Percentiles rank a stretch among this genome's conserved stretches.
Conservation (phyloP, 805 yeast species). For the Isabelozyma pseudorhagii region DNA sequence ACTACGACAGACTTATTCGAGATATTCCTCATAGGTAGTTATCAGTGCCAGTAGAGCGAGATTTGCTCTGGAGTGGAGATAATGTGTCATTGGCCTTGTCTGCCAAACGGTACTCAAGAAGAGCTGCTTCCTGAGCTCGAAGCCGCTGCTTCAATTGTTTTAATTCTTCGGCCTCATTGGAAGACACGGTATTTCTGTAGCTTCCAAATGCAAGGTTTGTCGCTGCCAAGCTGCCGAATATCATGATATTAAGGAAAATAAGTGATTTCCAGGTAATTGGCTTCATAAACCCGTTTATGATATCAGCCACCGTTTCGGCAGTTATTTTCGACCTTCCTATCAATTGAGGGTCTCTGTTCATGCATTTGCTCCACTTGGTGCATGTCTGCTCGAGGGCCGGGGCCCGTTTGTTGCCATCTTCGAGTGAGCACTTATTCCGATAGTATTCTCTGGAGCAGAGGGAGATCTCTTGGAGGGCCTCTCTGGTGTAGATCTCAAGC, state of each 20-base stretch:
- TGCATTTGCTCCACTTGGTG: conserved; percentile 74
- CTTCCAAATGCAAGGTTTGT: conserved; percentile 50
- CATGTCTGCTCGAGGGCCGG: conserved; percentile 77
- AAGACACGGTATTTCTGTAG: conserved; percentile 5
- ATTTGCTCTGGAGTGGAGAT: neutral
- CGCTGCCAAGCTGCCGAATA: conserved; percentile 50
- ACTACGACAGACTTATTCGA: no score
- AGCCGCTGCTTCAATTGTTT: neutral
- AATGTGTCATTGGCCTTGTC: neutral
- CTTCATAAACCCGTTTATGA: conserved; percentile 69
- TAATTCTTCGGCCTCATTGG: neutral
- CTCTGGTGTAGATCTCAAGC: conserved; percentile 59
- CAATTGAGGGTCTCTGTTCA: conserved; percentile 69
- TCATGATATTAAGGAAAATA: conserved; percentile 41
- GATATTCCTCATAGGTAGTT: no score
- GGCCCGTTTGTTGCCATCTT: conserved; percentile 42
- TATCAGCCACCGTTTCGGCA: conserved; percentile 81
- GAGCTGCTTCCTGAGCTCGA: neutral
- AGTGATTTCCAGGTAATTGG: conserved; percentile 72
- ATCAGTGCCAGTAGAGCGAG: neutral
- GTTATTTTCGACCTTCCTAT: conserved; percentile 69
- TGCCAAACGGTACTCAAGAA: neutral
- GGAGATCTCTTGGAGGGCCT: conserved; percentile 61
- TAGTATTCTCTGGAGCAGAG: conserved; percentile 67
- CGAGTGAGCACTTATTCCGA: conserved; percentile 68